These are phyloP conservation scores for Terana coerulea DNA, from an alignment of 768 basidiomycete genomes.

Conservation along the genomic window DNA sequence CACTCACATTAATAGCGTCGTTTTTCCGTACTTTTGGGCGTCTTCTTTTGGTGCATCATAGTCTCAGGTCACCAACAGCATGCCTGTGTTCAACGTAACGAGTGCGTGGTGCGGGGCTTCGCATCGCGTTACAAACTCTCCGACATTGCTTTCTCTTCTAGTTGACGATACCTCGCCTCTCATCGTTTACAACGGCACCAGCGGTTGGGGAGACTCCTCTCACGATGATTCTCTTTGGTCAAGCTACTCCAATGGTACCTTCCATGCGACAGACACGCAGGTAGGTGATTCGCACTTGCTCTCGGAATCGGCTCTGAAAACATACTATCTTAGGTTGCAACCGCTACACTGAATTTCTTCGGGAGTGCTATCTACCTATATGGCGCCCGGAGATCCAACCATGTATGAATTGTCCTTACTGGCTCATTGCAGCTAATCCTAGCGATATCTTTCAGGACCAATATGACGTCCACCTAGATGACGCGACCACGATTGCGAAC, in stretches of 20 bases:
- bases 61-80: too few species aligned
- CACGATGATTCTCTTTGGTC: neutral
- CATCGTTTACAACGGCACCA: conserved; percentile 1
- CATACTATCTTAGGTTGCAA: neutral
- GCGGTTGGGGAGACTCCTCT: conserved; percentile 6
- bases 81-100: conserved; percentile 2
- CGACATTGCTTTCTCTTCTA: neutral
- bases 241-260: neutral
- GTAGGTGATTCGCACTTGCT: neutral
- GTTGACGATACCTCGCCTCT: conserved; percentile 6
- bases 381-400: conserved; percentile 1
- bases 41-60: too few species aligned
- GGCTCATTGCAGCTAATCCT: too few species aligned
- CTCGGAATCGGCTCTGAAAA: neutral
- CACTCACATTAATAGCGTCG: too few species aligned
- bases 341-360: conserved; percentile 1
- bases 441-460: too few species aligned
- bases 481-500: neutral
- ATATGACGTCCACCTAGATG: neutral
- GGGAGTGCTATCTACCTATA: conserved; percentile 2
- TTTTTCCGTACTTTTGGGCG: too few species aligned
- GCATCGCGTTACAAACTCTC: neutral
- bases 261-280: conserved; percentile 2
- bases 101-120: neutral
- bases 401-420: neutral